A percentile compares a stretch with the other conserved stretches of the same genome.
Evolutionary conservation across 1,284 basidiomycete species (phyloP).

Genomic region (Puccinia polysora): DNA sequence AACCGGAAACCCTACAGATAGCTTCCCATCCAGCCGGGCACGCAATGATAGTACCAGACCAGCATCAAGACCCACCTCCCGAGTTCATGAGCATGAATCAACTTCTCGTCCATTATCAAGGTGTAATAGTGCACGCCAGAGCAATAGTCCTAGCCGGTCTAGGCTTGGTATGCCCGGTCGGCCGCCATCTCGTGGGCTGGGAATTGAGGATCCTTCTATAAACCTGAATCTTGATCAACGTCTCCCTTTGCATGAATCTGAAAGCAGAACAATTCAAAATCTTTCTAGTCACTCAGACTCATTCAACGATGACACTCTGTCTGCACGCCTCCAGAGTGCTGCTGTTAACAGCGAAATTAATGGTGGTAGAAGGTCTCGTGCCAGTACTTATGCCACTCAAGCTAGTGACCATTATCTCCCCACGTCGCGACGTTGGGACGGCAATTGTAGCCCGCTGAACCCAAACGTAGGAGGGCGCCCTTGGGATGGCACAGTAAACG

Average conservation of each 20-base stretch:
- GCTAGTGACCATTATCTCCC: constrained; percentile 1
- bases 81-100: constrained; percentile 6
- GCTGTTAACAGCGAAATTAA: constrained; percentile 39
- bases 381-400: constrained; percentile 13
- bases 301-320: constrained; percentile 1
- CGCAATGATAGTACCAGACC: background rate
- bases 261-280: background rate
- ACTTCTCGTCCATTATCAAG: constrained; percentile 25
- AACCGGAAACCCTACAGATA: background rate
- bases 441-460: constrained; percentile 5
- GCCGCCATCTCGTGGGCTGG: constrained; percentile 15
- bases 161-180: background rate
- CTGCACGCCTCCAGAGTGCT: constrained; percentile 36
- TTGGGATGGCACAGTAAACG: constrained; percentile 4
- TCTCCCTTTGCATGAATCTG: background rate
- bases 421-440: constrained; percentile 8
- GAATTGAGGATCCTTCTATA: background rate
- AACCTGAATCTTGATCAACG: background rate
- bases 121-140: constrained; percentile 4
- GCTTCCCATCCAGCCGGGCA: background rate
- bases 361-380: constrained; percentile 28
- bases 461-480: constrained; percentile 17
- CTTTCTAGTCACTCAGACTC: background rate
- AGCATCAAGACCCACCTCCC: constrained; percentile 4
- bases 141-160: constrained; percentile 4